Evolutionary conservation across 768 basidiomycete genomes (phyloP), one percentile per base, ranked within the genome.

Genomic region (Pholiota conissans): DNA sequence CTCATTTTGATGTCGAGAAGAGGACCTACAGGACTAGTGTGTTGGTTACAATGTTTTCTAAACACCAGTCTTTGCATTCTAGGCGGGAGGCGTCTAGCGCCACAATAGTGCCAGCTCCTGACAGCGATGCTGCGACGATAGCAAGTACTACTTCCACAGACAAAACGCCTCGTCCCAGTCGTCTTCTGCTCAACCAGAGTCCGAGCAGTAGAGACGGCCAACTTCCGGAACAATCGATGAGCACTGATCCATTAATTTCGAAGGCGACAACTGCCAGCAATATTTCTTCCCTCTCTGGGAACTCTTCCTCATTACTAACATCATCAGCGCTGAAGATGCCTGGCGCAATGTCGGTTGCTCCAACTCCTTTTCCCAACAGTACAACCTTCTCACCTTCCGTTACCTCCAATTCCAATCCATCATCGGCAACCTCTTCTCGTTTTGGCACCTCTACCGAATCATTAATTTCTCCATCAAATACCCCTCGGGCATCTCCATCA

Each of bases 1-100:
- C 82, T n/a, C 74, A 65, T 40, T 91, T 83, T 67, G 69, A 73
- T 29, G 76, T 82, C 22, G 77, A 78, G 24, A 77, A 74, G 57
- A 79, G 74, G 66, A 71, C 78, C 10, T 88, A 89, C 68, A 73
- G 73, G 52, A 76, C 77, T 49, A 74, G 77, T 1, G 70, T 89
- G 29, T 67, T 86, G 26, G 73, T 90, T 48, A 71, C 72, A 24
- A 61, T 74, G n/a, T 69, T 68, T 22, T 30, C 48, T 3, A 24
- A 58, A 3, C 52, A 35, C 16, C 20, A 16, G 16, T 5, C 29
- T 16, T 5, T 40, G 5, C 32, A 29, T 13, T 39, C 57, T 30
- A 59, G 60, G 42, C 58, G 61, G 28, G 64, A 67, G 50, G 59
- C 60, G 5, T 65, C 67, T 10, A 63, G 45, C 30, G 59, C 65